Evolutionary conservation across 345 rosid species (phyloP).

Genomic region (Streptanthus diversifolius): DNA sequence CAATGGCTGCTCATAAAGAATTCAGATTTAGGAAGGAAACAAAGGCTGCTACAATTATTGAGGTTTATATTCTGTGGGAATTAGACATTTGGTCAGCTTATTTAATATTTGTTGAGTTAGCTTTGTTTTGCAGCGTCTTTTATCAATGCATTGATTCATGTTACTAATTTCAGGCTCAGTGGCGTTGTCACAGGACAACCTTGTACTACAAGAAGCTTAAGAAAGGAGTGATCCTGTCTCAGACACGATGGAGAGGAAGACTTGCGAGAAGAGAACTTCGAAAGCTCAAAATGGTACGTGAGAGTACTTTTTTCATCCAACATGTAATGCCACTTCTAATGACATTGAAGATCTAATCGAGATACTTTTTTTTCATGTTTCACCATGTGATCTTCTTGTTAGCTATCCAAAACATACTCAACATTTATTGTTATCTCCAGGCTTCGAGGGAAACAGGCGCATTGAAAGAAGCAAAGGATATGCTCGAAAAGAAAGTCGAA

Average conservation of each 20-base stretch:
- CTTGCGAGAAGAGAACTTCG: conserved; percentile 62
- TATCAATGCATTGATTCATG: not conserved
- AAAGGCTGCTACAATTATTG: conserved; percentile 63
- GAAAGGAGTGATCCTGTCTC: conserved; percentile 57
- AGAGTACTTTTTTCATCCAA: not conserved
- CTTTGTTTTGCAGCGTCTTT: not conserved
- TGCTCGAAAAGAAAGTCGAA: conserved; percentile 60
- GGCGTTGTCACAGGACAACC: conserved; percentile 60
- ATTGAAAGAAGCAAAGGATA: conserved; percentile 67
- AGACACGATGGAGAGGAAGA: conserved; percentile 79
- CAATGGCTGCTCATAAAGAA: conserved; percentile 63
- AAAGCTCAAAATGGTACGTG: conserved; percentile 68
- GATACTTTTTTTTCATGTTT: not conserved
- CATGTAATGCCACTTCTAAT: not conserved
- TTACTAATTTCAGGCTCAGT: conserved; percentile 48
- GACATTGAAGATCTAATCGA: not conserved
- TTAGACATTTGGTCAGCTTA: not conserved
- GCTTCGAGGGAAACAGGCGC: conserved; percentile 76
- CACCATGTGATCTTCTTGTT: not conserved
- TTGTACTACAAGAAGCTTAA: conserved; percentile 57
- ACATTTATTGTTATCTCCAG: conserved; percentile 26
- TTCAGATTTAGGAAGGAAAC: conserved; percentile 57
- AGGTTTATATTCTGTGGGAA: conserved; percentile 36
- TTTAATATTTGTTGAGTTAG: not conserved
- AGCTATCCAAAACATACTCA: not conserved